Evolutionary conservation across 2,329 filamentous ascomycete genomes (phyloP), one percentile per base, ranked within the genome.

Genomic region (Curvularia spicifera): DNA sequence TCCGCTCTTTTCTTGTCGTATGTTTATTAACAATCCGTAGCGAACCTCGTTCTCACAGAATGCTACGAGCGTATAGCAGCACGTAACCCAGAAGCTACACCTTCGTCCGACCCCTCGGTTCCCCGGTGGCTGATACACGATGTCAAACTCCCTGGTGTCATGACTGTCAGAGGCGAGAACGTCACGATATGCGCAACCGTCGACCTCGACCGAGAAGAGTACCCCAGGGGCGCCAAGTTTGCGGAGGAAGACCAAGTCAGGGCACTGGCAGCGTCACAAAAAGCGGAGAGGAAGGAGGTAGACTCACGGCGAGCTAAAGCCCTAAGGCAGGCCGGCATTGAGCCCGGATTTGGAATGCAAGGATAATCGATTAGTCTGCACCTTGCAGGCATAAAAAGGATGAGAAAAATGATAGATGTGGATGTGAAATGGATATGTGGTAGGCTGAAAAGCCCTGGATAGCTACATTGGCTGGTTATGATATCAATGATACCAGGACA

Each of bases 101-200:
- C 64, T 15, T 54, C 59, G 2, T 54, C 65, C 31, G 65, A 70
- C 26, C 60, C 67, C 15, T 64, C 67, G 9, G 57, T 67, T 2
- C 71, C 72, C 8, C 67, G 67, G n/a, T 76, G 74, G 74, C 73
- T 96, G 51, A 98, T 92, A 75, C 91, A 92, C 60, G 95, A 99
- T 76, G 86, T 96, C 59, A 83, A 87, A 10, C 87, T 92, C 57
- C 88, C 92, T 54, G 95, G 95, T 49, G 87, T 96, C 63, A 98
- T 95, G 80, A 85, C 98, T 35, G 91, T 99, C 45, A 85, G 95
- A 58, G 95, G 95, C 67, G 95, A 99, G 81, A 99, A 99, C 76
- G 95, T 99, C n/a, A 83, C 97, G 51, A 83, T 99, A 44, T 85
- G 98, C 18, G 95, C 95, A 37, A 96, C 98, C 79, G 96, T 99